Percentiles rank a stretch among this genome's conserved stretches.
These are phyloP conservation scores for Lasiodiplodia citricola DNA, from an alignment of 2,329 filamentous ascomycete genomes.

Conservation along the genomic window DNA sequence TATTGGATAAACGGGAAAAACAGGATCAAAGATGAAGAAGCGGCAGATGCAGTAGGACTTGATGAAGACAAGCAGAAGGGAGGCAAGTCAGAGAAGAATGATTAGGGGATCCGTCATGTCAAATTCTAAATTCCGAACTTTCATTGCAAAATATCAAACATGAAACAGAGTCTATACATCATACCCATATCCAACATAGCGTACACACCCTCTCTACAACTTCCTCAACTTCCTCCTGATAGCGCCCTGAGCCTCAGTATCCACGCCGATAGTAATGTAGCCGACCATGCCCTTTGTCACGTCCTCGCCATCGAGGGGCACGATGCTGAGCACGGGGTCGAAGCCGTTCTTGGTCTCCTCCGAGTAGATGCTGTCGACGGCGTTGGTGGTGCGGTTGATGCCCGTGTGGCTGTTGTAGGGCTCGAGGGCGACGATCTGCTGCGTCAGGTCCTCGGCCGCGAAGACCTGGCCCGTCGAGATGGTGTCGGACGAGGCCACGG, in stretches of 20 bases:
- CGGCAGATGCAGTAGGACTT: not conserved
- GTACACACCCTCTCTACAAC: not conserved
- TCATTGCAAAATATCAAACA: not conserved
- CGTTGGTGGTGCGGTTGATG: slow-evolving; percentile 46
- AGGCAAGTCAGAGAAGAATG: not conserved
- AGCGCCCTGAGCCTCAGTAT: slow-evolving; percentile 27
- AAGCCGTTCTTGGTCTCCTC: slow-evolving; percentile 34
- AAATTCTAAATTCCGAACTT: not conserved
- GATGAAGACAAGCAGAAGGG: not conserved
- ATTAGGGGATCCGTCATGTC: not conserved
- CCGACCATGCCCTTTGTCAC: slow-evolving; percentile 38
- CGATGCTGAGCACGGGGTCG: slow-evolving; percentile 31
- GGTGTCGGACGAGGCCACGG: slow-evolving; percentile 37
- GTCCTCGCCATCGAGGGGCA: slow-evolving; percentile 2
- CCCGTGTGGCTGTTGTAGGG: slow-evolving; percentile 42
- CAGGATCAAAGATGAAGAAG: not conserved
- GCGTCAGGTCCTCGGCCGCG: slow-evolving; percentile 37
- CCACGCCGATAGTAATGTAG: slow-evolving; percentile 45
- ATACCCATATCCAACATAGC: not conserved
- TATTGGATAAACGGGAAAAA: not conserved
- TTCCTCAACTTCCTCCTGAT: slow-evolving; percentile 23
- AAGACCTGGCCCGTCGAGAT: slow-evolving; percentile 43
- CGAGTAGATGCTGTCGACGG: slow-evolving; percentile 32
- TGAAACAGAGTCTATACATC: not conserved
- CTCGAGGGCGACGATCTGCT: slow-evolving; percentile 42